Evolutionary conservation across 129 eudicot genomes (phyloP).

Genomic region (Dittrichia graveolens): DNA sequence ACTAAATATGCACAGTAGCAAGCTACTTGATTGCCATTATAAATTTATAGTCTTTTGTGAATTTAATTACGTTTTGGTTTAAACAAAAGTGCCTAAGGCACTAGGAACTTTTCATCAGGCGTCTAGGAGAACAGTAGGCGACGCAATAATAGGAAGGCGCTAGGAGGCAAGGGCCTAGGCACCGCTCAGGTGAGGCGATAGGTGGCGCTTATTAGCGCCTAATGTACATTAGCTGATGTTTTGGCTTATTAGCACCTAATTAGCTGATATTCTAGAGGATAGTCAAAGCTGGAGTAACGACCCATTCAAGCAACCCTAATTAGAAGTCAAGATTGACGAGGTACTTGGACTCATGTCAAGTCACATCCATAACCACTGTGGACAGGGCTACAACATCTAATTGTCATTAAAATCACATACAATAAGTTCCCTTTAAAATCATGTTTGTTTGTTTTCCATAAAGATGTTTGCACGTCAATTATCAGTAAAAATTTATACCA

Average conservation of each 20-base stretch:
- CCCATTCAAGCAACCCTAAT: conserved; percentile 1
- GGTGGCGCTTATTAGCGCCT: too few species aligned
- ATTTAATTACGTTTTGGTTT: too few species aligned
- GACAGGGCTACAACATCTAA: not conserved
- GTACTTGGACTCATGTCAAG: conserved; percentile 2
- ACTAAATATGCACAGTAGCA: not conserved
- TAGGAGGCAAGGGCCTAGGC: too few species aligned
- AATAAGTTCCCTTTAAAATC: not conserved
- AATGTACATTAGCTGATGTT: too few species aligned
- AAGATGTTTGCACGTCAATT: not conserved
- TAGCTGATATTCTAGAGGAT: not conserved
- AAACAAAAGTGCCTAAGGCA: too few species aligned
- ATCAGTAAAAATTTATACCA: not conserved
- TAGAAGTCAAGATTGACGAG: not conserved
- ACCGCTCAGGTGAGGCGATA: too few species aligned
- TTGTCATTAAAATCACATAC: not conserved
- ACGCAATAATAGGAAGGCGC: too few species aligned
- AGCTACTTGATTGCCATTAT: not conserved
- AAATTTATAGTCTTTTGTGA: not conserved
- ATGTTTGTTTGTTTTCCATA: not conserved
- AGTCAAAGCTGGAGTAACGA: conserved; percentile 6
- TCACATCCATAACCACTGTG: not conserved
- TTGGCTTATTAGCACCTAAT: too few species aligned
- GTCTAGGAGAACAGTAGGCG: too few species aligned
- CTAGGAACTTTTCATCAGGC: too few species aligned